phyloP scores from a whole-genome alignment of 768 basidiomycete genomes.

The Leccinum pellstonianum region DNA sequence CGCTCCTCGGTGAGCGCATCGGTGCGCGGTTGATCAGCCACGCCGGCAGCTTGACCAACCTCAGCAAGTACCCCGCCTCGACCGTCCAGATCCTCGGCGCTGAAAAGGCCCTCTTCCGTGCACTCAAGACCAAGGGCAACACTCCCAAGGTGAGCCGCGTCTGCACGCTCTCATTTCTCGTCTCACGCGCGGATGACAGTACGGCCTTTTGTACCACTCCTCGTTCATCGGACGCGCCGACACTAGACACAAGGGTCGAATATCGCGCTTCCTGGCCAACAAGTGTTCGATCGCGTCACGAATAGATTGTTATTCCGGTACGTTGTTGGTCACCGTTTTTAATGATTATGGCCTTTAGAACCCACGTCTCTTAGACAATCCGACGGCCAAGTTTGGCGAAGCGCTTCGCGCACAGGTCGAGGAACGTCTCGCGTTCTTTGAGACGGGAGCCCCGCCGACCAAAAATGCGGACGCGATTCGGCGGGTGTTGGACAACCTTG shows the following conservation, averaged over 20 bases:
- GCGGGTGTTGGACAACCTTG: slow-evolving; percentile 79
- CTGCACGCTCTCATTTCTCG: not conserved
- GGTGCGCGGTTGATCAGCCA: slow-evolving; percentile 93
- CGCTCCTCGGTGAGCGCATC: slow-evolving; percentile 88
- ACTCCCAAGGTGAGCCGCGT: slow-evolving; percentile 75
- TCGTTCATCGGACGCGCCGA: slow-evolving; percentile 95
- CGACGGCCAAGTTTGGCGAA: slow-evolving; percentile 92
- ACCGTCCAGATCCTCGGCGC: slow-evolving; percentile 98
- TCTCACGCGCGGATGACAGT: slow-evolving; percentile 49
- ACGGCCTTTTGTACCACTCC: slow-evolving; percentile 96
- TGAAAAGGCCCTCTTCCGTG: slow-evolving; percentile 96
- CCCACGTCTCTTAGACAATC: slow-evolving; percentile 51
- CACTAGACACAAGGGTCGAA: slow-evolving; percentile 93
- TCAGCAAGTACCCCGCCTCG: slow-evolving; percentile 97
- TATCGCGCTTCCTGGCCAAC: slow-evolving; percentile 98
- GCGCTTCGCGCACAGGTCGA: slow-evolving; percentile 93
- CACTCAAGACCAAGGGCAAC: slow-evolving; percentile 97
- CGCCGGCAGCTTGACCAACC: slow-evolving; percentile 92
- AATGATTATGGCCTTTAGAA: not conserved
- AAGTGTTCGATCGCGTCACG: slow-evolving; percentile 97
- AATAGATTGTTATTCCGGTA: slow-evolving; percentile 93
- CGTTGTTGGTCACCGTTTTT: slow-evolving; percentile 16
- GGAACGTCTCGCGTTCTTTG: slow-evolving; percentile 92
- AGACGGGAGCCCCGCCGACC: slow-evolving; percentile 81
- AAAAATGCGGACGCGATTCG: slow-evolving; percentile 94